Evolutionary conservation across 2,329 filamentous ascomycete genomes (phyloP).

Genomic region (Scolecobasidium constrictum): DNA sequence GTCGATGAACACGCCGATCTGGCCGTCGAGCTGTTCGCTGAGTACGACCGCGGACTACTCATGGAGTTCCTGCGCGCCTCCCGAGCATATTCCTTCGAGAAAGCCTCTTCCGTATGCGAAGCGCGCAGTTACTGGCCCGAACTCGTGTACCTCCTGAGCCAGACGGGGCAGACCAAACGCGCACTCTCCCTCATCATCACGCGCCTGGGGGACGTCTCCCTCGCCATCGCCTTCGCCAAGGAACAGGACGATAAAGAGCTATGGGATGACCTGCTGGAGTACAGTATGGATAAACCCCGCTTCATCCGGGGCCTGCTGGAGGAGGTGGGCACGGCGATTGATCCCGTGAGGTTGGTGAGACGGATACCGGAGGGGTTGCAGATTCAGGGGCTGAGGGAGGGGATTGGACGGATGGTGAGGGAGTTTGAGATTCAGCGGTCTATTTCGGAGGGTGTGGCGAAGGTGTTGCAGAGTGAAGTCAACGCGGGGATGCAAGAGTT

Average conservation of each 20-base stretch:
- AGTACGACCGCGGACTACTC: constrained; percentile 67
- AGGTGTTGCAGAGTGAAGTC: constrained; percentile 79
- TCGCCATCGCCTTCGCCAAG: constrained; percentile 90
- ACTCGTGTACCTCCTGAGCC: constrained; percentile 80
- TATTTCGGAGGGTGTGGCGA: constrained; percentile 81
- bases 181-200: constrained; percentile 91
- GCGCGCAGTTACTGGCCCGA: constrained; percentile 72
- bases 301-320: constrained; percentile 90
- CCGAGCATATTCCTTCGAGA: constrained; percentile 80
- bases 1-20: constrained; percentile 83
- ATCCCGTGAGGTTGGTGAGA: constrained; percentile 80
- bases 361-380: constrained; percentile 89
- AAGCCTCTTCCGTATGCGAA: constrained; percentile 69
- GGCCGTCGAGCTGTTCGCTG: constrained; percentile 75
- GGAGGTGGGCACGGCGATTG: constrained; percentile 86
- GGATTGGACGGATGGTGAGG: constrained; percentile 80
- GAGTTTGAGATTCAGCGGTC: constrained; percentile 94
- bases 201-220: constrained; percentile 78
- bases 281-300: constrained; percentile 93
- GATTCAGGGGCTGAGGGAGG: constrained; percentile 81
- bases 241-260: constrained; percentile 84
- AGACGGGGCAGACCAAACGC: constrained; percentile 86
- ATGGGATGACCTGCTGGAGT: constrained; percentile 89
- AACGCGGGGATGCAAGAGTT: constrained; percentile 71
- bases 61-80: constrained; percentile 82